Percentiles rank a stretch among this genome's conserved stretches.
phyloP scores from a whole-genome alignment of 805 yeast species.

The Candida peoriensis region DNA sequence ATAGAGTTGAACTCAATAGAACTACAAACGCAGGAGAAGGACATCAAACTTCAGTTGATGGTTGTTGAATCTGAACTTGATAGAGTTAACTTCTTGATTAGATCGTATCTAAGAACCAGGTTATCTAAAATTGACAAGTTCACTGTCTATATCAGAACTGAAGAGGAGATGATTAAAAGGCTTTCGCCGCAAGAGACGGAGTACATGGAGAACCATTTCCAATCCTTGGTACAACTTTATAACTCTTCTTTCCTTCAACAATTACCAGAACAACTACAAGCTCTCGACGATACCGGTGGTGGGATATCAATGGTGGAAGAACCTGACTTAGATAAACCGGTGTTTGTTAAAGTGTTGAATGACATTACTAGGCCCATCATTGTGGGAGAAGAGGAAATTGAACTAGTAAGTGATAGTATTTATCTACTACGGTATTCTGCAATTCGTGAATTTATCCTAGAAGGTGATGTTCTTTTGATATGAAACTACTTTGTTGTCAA shows the following conservation, averaged over 20 bases:
- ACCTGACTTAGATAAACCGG: slow-evolving; percentile 75
- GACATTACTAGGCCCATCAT: slow-evolving; percentile 34
- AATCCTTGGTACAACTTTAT: slow-evolving; percentile 59
- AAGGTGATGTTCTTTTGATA: slow-evolving; percentile 39
- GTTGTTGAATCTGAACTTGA: slow-evolving; percentile 91
- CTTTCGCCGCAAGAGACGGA: slow-evolving; percentile 56
- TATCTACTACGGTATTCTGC: slow-evolving; percentile 69
- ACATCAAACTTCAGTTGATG: slow-evolving; percentile 72
- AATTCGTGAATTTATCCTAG: slow-evolving; percentile 34
- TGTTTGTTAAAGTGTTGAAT: slow-evolving; percentile 56
- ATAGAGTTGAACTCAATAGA: slow-evolving; percentile 78
- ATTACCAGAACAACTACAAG: slow-evolving; percentile 64
- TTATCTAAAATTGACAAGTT: slow-evolving; percentile 61
- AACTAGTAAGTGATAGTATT: slow-evolving; percentile 56
- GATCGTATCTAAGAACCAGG: slow-evolving; percentile 78
- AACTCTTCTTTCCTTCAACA: slow-evolving; percentile 58
- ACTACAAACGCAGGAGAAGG: slow-evolving; percentile 55
- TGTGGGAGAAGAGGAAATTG: slow-evolving; percentile 52
- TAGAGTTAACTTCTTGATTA: slow-evolving; percentile 72
- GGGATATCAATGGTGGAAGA: slow-evolving; percentile 68
- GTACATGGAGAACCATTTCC: slow-evolving; percentile 67
- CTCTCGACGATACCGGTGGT: slow-evolving; percentile 70
- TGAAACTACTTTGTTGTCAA: slow-evolving; percentile 20
- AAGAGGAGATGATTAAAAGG: slow-evolving; percentile 31
- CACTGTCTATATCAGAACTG: slow-evolving; percentile 52